Evolutionary conservation across 2,329 filamentous ascomycete genomes (phyloP).

Genomic region (Exophiala sp.): DNA sequence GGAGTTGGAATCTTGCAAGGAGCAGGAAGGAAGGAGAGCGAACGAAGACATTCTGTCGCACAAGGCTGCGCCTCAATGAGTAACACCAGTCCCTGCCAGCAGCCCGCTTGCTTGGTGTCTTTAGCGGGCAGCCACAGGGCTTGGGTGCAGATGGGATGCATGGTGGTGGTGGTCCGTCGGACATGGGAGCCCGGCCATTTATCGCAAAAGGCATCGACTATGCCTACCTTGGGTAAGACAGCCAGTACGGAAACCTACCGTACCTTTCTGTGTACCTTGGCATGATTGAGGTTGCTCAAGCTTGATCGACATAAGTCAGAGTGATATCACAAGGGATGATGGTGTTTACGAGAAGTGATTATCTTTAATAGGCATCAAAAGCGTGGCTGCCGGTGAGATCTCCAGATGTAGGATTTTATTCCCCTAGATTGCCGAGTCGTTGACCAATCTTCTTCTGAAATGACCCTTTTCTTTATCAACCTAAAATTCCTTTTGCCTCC

Average conservation of each 20-base stretch:
- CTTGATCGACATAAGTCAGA: too few relatives aligned
- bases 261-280: too few relatives aligned
- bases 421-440: neutral
- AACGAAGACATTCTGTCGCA: conserved; percentile 3
- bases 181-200: neutral
- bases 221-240: too few relatives aligned
- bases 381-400: neutral
- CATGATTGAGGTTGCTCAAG: too few relatives aligned
- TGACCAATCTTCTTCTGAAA: neutral
- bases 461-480: neutral
- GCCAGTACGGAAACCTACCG: too few relatives aligned
- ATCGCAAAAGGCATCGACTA: neutral
- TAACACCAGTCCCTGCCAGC: neutral
- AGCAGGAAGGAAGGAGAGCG: conserved; percentile 1
- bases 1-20: neutral
- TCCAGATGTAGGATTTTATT: neutral
- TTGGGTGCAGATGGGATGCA: conserved; percentile 2
- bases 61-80: conserved; percentile 13
- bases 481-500: neutral
- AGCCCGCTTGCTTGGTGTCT: conserved; percentile 1
- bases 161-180: neutral
- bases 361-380: neutral
- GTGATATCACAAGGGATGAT: too few relatives aligned
- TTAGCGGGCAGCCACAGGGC: conserved; percentile 11
- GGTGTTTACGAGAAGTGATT: too few relatives aligned